Evolutionary conservation across 2,329 filamentous ascomycete species (phyloP).

Genomic region (Trichoderma asperellum): DNA sequence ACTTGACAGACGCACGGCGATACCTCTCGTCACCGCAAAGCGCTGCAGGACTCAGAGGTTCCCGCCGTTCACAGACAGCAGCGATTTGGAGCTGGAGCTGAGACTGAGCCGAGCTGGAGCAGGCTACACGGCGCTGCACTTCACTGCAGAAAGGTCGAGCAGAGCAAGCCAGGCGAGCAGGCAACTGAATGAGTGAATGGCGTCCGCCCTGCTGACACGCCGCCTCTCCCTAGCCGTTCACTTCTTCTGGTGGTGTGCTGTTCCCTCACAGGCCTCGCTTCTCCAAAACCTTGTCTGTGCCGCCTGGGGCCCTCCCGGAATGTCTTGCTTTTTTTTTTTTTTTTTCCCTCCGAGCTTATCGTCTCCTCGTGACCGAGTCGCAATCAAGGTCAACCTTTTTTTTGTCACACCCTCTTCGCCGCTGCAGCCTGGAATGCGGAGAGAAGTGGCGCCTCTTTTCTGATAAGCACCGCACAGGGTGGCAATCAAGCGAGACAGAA

Average conservation of each 20-base stretch:
- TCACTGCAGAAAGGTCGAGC: background rate
- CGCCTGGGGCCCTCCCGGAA: background rate
- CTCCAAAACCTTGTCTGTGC: constrained; percentile 11
- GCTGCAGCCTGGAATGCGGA: constrained; percentile 25
- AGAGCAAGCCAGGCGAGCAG: background rate
- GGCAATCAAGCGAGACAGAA: background rate
- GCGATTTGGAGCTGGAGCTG: constrained; percentile 3
- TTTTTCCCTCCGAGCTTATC: constrained; percentile 14
- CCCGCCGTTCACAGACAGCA: background rate
- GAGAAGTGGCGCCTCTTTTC: constrained; percentile 4
- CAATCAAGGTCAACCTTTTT: background rate
- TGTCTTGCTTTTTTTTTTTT: constrained; percentile 17
- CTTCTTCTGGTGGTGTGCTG: constrained; percentile 4
- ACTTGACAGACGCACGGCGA: background rate
- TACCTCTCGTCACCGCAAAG: background rate
- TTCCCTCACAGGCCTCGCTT: background rate
- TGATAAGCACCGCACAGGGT: constrained; percentile 9
- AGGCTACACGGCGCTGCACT: background rate
- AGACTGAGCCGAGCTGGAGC: background rate
- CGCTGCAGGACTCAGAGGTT: background rate
- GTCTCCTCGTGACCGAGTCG: constrained; percentile 19
- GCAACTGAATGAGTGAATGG: background rate
- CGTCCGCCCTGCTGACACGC: constrained; percentile 24
- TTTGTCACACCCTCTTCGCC: constrained; percentile 16
- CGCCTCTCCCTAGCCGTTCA: background rate